Evolutionary conservation across 2,329 filamentous ascomycete species (phyloP), one percentile per base, ranked within the genome.

Genomic region (Aspergillus quadrilineatus): DNA sequence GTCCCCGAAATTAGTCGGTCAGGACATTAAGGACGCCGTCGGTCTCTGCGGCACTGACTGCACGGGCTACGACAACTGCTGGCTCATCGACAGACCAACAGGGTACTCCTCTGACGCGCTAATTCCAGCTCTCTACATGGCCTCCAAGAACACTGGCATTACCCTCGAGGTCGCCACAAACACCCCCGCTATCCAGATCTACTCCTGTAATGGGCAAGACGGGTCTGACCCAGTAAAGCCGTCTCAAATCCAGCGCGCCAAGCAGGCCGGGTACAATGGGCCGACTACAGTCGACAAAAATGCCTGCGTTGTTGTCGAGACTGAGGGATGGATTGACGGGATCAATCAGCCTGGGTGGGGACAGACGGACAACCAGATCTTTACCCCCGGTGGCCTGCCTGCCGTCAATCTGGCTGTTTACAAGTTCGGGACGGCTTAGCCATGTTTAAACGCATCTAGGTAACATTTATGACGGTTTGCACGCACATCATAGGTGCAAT

Each of bases 281-380:
- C 77, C 69, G 61, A 71, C 68, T 70, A 65, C 71, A 77, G 65
- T 83, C 70, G 63, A 79, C 70, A 60, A 92, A 78, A 90, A 92
- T 69, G 92, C 90, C 32, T 97, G 93, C 73, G 69, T 96, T 28
- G 93, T 96, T 48, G 83, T 97, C 73, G 93, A 97, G 77, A 90
- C 94, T 10, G 85, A 97, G 80, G 92, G 94, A 72, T 97, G 86
- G 84, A 96, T 97, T 68, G 92, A 96, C 70, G 92, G 82, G 28
- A 94, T 97, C 76, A 97, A 96, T 76, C 84, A 95, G 65, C 92
- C 92, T 0, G 84, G 91, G 73, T 97, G 93, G 93, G 85, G 85
- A 57, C 84, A 92, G 54, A 75, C 67, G 30, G 54, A 66, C 1
- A 71, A 71, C 60, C 73, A 77, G 66, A 68, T 79, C 58, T 78